phyloP scores from a whole-genome alignment of 495 filamentous ascomycete species.

The Clohesyomyces aquaticus region DNA sequence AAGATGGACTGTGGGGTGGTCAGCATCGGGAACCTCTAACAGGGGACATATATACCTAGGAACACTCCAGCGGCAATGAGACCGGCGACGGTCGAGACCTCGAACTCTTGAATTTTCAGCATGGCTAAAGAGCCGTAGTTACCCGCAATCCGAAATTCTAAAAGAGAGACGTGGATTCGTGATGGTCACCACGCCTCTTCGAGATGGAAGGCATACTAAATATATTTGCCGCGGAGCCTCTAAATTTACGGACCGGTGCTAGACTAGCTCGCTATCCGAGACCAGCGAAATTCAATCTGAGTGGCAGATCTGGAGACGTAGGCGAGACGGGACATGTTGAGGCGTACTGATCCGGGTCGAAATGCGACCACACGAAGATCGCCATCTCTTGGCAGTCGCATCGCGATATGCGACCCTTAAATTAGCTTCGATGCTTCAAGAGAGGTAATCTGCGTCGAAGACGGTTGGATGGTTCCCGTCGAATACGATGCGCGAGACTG shows the following conservation, averaged over 20 bases:
- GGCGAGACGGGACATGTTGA: background rate
- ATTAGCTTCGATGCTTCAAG: background rate
- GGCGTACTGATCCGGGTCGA: background rate
- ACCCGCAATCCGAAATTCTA: background rate
- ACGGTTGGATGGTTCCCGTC: too few relatives aligned
- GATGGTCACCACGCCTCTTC: background rate
- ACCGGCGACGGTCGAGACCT: constrained; percentile 12
- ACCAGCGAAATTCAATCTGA: background rate
- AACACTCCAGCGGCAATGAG: constrained; percentile 18
- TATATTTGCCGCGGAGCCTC: background rate
- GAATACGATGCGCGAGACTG: too few relatives aligned
- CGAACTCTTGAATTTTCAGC: constrained; percentile 11
- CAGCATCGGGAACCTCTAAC: background rate
- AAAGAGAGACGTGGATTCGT: background rate
- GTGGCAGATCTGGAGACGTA: background rate
- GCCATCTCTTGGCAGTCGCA: background rate
- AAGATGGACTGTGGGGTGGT: background rate
- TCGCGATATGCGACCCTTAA: background rate
- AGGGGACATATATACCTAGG: constrained; percentile 5
- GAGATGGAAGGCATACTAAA: background rate
- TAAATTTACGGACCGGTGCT: background rate
- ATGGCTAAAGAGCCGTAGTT: background rate
- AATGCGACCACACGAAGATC: background rate
- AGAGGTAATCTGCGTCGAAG: background rate
- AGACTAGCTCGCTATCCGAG: background rate